Conservation (phyloP, 2,329 filamentous ascomycete genomes). For the Cladosporium sp. region DNA sequence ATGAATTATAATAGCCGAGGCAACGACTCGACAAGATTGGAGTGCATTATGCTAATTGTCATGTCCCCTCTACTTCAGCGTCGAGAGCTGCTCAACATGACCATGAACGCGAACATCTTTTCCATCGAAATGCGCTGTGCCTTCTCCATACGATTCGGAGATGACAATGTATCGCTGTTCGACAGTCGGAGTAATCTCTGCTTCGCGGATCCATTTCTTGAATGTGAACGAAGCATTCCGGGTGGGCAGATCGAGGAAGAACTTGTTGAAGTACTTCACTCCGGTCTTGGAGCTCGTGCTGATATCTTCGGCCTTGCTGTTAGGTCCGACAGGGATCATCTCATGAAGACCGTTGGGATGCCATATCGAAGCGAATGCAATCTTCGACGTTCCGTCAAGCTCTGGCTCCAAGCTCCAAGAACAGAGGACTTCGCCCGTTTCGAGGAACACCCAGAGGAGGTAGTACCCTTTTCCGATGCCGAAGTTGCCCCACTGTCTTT, state of each 20-base stretch:
- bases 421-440: no score
- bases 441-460: no score
- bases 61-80: not conserved
- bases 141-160: not conserved
- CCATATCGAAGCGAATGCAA: no score
- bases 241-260: not conserved
- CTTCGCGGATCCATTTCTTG: not conserved
- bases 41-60: not conserved
- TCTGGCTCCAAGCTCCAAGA: no score
- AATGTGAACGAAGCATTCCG: not conserved
- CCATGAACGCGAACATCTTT: not conserved
- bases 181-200: not conserved
- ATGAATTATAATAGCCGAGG: not conserved
- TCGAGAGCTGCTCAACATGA: not conserved
- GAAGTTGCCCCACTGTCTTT: no score
- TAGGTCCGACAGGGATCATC: no score
- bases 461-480: no score
- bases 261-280: not conserved
- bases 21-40: not conserved
- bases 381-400: no score
- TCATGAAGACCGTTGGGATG: no score
- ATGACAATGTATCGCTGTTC: not conserved
- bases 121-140: not conserved
- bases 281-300: no score
- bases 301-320: no score